These are phyloP conservation scores for Oropetium thomaeum DNA, from an alignment of 176 grass and related monocot genomes.

Conservation along the genomic window DNA sequence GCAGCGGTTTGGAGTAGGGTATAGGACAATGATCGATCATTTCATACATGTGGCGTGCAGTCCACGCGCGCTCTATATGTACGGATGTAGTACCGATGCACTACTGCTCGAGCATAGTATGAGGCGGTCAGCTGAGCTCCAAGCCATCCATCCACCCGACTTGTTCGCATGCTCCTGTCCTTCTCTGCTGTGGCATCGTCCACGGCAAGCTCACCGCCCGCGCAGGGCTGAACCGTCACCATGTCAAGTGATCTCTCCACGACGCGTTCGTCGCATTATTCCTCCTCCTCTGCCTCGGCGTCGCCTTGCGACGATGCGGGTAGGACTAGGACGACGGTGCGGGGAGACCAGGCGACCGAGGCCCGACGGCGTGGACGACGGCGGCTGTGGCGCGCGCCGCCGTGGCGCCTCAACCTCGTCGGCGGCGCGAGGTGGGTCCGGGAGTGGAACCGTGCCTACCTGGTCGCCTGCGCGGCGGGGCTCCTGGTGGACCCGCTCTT, in stretches of 20 bases:
- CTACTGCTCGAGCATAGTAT: neutral
- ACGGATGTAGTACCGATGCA: neutral
- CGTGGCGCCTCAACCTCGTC: neutral
- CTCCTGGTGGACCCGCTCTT: conserved; percentile 91
- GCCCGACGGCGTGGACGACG: neutral
- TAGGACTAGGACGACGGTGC: neutral
- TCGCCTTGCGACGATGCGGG: neutral
- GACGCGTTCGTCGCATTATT: neutral
- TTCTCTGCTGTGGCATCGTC: neutral
- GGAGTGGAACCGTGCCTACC: conserved; percentile 82
- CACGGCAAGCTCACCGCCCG: neutral
- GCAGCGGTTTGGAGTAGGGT: neutral
- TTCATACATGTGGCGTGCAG: neutral
- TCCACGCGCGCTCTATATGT: neutral
- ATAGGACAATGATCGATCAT: neutral
- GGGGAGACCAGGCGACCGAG: neutral
- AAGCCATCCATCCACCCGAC: conserved; percentile 13
- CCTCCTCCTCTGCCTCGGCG: neutral
- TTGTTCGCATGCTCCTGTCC: neutral
- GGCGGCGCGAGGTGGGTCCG: conserved; percentile 41
- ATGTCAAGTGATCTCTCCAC: conserved; percentile 34
- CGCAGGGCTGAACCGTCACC: neutral
- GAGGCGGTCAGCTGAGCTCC: neutral
- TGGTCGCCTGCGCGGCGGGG: conserved; percentile 74
- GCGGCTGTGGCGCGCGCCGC: neutral